Base-by-base conservation (phyloP, 257 asterid species). In the Cordia subcordata region DNA sequence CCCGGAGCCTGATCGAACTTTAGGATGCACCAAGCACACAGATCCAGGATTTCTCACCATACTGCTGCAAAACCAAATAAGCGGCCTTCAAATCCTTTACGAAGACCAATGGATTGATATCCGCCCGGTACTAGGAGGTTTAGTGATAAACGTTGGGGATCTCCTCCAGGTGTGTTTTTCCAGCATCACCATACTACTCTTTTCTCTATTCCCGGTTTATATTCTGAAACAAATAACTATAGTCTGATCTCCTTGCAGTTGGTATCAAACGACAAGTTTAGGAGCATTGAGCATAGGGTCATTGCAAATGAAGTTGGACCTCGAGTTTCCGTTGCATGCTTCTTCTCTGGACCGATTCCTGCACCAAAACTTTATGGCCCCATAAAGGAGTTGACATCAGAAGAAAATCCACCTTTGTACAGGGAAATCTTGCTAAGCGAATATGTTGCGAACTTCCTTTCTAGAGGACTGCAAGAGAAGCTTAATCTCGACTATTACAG, bases 1-100 rank as follows among this genome's bases (percentile, higher is more conserved):
- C 59, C 67, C 67, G 0, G 60, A 62, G 11, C 67, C 67, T n/a
- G 52, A 62, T n/a, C 51, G 55, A 12, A 62, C 67, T 9, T 16
- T 62, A 10, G 59, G 59, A 4, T 17, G 50, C 21, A 10, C 17
- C 11, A 51, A 50, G 37, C 67, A 62, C 51, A 39, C 67, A 0
- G 67, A 62, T 22, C 10, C 49, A 47, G 53, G 60, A 21, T 51
- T 62, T 23, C 49, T 62, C 38, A 52, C 67, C 44, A 33, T 62
- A 5, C 60, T 62, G 1, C 27, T 62, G 11, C 67, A 50, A 53
- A 44, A 62, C 53, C 51, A 62, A n/a, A 52, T 35, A 32, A 55
- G 23, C 35, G 67, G 67, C 21, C 67, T 62, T 12, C 67, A 62
- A 62, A 21, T 62, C 35, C 67, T 18, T 45, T 56, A 52, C 14